phyloP scores from a whole-genome alignment of 23 red algal genomes.

The Cyanidiococcus yangmingshanensis region DNA sequence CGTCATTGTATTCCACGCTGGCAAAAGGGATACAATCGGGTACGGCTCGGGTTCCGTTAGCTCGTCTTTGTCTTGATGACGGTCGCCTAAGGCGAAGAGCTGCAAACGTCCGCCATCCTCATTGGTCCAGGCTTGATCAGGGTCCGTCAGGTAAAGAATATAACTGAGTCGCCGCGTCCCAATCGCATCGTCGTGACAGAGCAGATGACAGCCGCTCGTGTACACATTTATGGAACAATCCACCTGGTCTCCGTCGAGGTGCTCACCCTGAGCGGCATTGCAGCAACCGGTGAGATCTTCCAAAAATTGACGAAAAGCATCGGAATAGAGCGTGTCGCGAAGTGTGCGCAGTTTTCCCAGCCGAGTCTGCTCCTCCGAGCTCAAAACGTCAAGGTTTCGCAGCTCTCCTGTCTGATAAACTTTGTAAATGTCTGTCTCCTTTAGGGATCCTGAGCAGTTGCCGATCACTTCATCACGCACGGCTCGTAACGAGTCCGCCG shows the following conservation, averaged over 20 bases:
- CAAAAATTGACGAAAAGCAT: not conserved
- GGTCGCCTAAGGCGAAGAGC: not conserved
- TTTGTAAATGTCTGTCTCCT: constrained; percentile 11
- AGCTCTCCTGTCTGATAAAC: constrained; percentile 14
- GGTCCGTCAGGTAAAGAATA: constrained; percentile 14
- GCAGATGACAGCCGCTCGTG: constrained; percentile 9
- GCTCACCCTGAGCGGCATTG: not conserved
- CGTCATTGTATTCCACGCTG: not conserved
- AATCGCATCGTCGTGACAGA: constrained; percentile 14
- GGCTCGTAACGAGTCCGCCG: not conserved
- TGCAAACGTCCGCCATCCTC: constrained; percentile 8
- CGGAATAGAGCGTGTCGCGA: not conserved
- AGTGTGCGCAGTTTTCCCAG: not conserved
- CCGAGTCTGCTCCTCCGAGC: not conserved
- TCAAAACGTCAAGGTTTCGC: not conserved
- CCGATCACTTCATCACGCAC: not conserved
- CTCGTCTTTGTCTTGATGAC: not conserved
- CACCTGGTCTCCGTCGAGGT: not conserved
- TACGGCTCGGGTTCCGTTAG: not conserved
- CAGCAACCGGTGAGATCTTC: constrained; percentile 5
- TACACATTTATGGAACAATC: constrained; percentile 12
- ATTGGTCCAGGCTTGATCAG: not conserved
- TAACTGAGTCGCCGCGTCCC: constrained; percentile 17
- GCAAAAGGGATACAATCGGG: not conserved
- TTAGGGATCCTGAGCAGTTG: not conserved